Evolutionary conservation across 805 yeast genomes (phyloP).

Genomic region (Ogataea chonburiensis): DNA sequence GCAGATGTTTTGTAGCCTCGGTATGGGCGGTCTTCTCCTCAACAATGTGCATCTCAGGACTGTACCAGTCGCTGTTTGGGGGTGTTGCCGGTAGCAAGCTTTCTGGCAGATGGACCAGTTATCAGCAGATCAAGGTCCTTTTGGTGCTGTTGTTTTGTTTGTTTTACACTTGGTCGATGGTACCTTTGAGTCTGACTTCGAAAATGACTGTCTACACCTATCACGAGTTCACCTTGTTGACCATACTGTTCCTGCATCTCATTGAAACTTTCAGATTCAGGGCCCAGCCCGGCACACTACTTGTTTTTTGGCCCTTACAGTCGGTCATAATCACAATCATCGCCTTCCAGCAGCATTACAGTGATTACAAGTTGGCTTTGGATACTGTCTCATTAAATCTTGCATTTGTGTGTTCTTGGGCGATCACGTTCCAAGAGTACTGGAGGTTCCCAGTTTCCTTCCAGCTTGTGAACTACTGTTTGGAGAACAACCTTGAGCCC

Average conservation of each 20-base stretch:
- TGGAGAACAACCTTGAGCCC: conserved; percentile 30
- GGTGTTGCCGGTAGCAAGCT: conserved; percentile 10
- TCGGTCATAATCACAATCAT: conserved; percentile 13
- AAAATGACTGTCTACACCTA: not conserved
- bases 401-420: conserved; percentile 31
- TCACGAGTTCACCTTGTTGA: conserved; percentile 15
- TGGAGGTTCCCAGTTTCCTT: conserved; percentile 38
- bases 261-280: conserved; percentile 43
- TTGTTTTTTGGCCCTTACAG: conserved; percentile 42
- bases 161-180: conserved; percentile 6
- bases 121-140: conserved; percentile 4
- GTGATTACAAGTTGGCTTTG: conserved; percentile 18
- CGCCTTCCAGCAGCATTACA: conserved; percentile 34
- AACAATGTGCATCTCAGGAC: conserved; percentile 19
- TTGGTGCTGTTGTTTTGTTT: not conserved
- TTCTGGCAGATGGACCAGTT: conserved; percentile 13
- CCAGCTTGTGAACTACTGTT: conserved; percentile 36
- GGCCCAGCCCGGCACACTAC: conserved; percentile 38
- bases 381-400: conserved; percentile 13
- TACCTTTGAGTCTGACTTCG: not conserved
- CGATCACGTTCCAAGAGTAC: conserved; percentile 41
- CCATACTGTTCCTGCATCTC: conserved; percentile 43
- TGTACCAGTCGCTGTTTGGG: conserved; percentile 20
- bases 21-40: conserved; percentile 15
- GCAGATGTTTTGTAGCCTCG: conserved; percentile 32